phyloP scores from a whole-genome alignment of 495 filamentous ascomycete genomes.

The Podospora fimiseda region DNA sequence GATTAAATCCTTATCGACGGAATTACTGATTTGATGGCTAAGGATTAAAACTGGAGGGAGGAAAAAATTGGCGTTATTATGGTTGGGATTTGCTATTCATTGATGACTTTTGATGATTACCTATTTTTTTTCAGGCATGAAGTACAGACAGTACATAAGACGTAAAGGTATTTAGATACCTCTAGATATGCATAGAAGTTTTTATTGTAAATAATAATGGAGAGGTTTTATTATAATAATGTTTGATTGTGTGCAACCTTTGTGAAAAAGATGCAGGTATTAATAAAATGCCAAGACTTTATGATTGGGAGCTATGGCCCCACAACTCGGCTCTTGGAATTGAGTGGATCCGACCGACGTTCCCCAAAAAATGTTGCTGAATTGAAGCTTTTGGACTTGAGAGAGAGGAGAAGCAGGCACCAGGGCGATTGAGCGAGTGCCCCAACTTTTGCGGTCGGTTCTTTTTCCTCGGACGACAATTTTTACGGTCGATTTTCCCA shows the following conservation, averaged over 20 bases:
- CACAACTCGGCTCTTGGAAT: constrained; percentile 12
- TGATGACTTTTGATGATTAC: neutral
- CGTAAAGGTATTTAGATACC: neutral
- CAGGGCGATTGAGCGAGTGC: too few species aligned
- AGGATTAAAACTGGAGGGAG: neutral
- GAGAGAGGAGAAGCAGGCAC: too few species aligned
- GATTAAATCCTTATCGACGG: constrained; percentile 16
- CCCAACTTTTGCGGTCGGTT: neutral
- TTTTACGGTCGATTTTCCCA: neutral
- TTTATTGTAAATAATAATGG: too few species aligned
- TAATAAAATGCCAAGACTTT: too few species aligned
- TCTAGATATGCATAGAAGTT: neutral
- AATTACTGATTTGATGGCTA: neutral
- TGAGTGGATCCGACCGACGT: constrained; percentile 11
- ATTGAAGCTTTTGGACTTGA: too few species aligned
- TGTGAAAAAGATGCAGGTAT: too few species aligned
- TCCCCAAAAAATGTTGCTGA: constrained; percentile 24
- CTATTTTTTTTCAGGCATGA: neutral
- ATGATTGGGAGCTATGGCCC: neutral
- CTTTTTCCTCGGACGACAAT: too few species aligned
- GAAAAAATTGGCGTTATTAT: neutral
- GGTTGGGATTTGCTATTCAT: neutral
- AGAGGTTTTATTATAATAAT: too few species aligned
- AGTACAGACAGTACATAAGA: neutral
- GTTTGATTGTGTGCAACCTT: too few species aligned